Percentiles rank a stretch among this genome's conserved stretches.
Conservation (phyloP, 192 early-diverging fungal genomes). For the Dissophora ornata region DNA sequence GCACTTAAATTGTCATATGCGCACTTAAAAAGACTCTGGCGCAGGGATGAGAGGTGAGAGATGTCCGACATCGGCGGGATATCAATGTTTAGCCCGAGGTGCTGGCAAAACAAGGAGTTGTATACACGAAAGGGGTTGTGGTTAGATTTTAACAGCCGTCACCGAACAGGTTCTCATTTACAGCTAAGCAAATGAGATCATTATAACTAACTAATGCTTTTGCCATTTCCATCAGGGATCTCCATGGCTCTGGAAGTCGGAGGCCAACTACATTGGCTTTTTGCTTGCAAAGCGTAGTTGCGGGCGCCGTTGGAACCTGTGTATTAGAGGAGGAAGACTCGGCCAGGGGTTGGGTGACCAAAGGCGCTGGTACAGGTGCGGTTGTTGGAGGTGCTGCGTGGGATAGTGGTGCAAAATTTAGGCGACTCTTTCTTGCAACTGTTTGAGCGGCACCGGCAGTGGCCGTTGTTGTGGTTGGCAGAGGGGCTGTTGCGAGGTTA, state of each 20-base stretch:
- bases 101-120: constrained; percentile 15
- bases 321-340: constrained; percentile 10
- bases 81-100: constrained; percentile 5
- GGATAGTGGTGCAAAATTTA: not conserved
- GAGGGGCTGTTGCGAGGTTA: too few relatives aligned
- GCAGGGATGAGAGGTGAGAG: constrained; percentile 9
- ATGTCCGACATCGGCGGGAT: constrained; percentile 7
- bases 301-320: constrained; percentile 1
- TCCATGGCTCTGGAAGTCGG: constrained; percentile 15
- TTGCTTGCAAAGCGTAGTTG: constrained; percentile 8
- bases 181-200: constrained; percentile 7
- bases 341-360: constrained; percentile 3
- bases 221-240: constrained; percentile 4
- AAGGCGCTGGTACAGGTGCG: constrained; percentile 3
- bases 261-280: constrained; percentile 4
- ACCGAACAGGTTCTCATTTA: constrained; percentile 3
- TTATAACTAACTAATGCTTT: constrained; percentile 2
- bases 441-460: constrained; percentile 7
- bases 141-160: constrained; percentile 8
- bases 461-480: constrained; percentile 11
- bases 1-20: constrained; percentile 14
- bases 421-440: constrained; percentile 13
- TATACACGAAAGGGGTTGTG: constrained; percentile 9
- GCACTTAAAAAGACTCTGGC: constrained; percentile 4
- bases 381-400: constrained; percentile 8